Conservation (phyloP, 129 eudicot species). For the Artemisia argyi region DNA sequence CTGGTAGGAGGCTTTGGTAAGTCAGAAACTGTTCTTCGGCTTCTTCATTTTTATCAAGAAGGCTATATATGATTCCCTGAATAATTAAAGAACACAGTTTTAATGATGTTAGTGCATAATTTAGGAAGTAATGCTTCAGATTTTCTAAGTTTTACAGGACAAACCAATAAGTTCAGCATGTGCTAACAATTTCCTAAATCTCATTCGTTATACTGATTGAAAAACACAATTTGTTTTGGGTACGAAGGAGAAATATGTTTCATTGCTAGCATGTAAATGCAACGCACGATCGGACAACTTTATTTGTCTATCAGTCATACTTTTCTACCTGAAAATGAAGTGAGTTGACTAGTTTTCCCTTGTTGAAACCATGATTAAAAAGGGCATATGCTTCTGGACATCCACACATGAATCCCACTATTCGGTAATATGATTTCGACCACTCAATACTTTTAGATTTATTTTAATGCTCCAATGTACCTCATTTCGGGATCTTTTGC, state of each 20-base stretch:
- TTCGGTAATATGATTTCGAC: not conserved
- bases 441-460: not conserved
- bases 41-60: conserved; percentile 71
- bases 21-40: conserved; percentile 74
- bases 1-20: conserved; percentile 79
- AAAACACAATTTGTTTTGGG: no score
- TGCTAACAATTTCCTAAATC: not conserved
- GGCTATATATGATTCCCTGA: conserved; percentile 89
- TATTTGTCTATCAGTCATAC: not conserved
- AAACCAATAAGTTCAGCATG: not conserved
- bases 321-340: not conserved
- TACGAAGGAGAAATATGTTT: no score
- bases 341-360: not conserved
- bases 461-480: not conserved
- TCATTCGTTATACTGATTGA: no score
- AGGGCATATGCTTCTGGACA: not conserved
- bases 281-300: not conserved
- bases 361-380: not conserved
- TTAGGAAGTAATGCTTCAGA: not conserved
- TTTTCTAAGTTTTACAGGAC: not conserved
- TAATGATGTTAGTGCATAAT: not conserved
- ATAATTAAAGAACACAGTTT: not conserved
- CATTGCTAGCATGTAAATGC: not conserved
- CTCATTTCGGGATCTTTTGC: not conserved
- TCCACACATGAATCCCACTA: no score